phyloP scores from a whole-genome alignment of 352 stramenopile genomes.

The Thraustochytrium striatum region DNA sequence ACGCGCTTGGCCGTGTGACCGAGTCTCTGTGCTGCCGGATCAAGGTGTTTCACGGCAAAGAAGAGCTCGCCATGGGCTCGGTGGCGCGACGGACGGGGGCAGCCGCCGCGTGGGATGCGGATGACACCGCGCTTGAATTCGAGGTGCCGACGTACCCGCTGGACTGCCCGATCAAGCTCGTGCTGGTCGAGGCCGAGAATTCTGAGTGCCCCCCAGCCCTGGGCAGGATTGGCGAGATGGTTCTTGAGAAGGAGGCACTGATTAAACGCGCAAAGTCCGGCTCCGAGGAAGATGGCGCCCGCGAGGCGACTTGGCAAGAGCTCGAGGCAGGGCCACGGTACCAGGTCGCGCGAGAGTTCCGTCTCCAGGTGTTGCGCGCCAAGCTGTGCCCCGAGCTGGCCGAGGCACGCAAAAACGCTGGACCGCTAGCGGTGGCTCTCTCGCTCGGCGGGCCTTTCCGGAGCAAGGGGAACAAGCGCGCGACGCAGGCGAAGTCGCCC shows the following conservation, averaged over 20 bases:
- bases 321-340: no score
- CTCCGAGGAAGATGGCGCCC: background rate
- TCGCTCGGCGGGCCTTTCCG: background rate
- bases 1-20: background rate
- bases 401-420: background rate
- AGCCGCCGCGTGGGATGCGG: background rate
- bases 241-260: background rate
- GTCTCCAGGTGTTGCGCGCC: conserved; percentile 18
- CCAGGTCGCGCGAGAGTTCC: no score
- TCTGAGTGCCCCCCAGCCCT: no score
- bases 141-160: background rate
- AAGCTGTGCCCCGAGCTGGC: background rate
- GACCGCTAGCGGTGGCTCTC: background rate
- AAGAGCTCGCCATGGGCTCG: background rate
- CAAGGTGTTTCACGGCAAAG: background rate
- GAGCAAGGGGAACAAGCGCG: conserved; percentile 25
- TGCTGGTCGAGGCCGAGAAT: no score
- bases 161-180: no score
- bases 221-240: no score
- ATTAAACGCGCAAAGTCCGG: background rate
- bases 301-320: no score
- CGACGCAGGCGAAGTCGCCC: background rate
- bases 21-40: background rate
- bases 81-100: background rate
- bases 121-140: background rate